phyloP scores from a whole-genome alignment of 306 rosid genomes.

The Vicia villosa region DNA sequence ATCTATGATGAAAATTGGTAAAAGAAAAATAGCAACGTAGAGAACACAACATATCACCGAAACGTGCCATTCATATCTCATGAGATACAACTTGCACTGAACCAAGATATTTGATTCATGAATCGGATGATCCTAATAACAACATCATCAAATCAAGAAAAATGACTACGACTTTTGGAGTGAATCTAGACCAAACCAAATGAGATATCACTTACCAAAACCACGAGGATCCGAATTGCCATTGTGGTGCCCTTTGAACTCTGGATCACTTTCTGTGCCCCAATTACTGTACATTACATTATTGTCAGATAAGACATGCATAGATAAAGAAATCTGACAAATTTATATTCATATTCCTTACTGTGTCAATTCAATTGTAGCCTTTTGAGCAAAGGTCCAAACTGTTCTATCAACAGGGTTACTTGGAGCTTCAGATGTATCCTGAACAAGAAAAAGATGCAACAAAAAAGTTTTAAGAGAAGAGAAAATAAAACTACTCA shows the following conservation, averaged over 20 bases:
- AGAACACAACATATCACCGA: neutral
- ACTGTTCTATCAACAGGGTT: conserved; percentile 72
- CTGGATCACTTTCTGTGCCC: conserved; percentile 98
- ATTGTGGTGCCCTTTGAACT: conserved; percentile 96
- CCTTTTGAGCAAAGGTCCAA: conserved; percentile 89
- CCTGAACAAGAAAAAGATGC: conserved; percentile 47
- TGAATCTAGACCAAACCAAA: conserved; percentile 16
- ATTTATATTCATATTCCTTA: conserved; percentile 42
- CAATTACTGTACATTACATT: conserved; percentile 65
- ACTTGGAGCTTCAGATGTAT: conserved; percentile 62
- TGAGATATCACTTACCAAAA: conserved; percentile 62
- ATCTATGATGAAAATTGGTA: neutral
- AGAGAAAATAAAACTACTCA: neutral
- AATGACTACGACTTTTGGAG: conserved; percentile 9
- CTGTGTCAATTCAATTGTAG: conserved; percentile 95
- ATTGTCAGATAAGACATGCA: conserved; percentile 34
- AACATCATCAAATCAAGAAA: conserved; percentile 9
- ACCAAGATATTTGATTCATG: neutral
- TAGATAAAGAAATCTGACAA: neutral
- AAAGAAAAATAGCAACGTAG: neutral
- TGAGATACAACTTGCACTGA: neutral
- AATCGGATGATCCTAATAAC: neutral
- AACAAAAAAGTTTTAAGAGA: conserved; percentile 26
- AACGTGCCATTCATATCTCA: neutral
- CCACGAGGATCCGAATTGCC: conserved; percentile 98